A percentile compares a stretch with the other conserved stretches of the same genome.
These are phyloP conservation scores for Moelleriella libera DNA, from an alignment of 2,329 filamentous ascomycete genomes.

Conservation along the genomic window DNA sequence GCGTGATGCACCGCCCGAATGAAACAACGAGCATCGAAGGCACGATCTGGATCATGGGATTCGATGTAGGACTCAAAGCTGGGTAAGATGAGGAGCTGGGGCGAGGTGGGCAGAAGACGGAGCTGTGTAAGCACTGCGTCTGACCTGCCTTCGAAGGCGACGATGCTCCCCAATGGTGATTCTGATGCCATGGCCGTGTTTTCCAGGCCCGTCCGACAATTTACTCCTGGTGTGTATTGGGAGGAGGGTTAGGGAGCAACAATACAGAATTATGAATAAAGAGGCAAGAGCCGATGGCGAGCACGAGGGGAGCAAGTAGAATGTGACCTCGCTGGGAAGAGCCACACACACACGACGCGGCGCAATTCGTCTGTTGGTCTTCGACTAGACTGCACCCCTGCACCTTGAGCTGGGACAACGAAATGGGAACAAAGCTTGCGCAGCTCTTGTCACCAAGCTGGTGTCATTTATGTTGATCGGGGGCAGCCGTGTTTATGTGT, in stretches of 20 bases:
- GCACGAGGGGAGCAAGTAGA: neutral
- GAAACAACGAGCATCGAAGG: conserved; percentile 18
- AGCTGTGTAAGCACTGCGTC: conserved; percentile 44
- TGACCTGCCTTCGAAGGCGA: conserved; percentile 45
- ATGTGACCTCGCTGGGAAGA: neutral
- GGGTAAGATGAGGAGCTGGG: conserved; percentile 43
- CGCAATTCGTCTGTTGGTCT: neutral
- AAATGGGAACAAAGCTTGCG: neutral
- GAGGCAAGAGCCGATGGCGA: neutral
- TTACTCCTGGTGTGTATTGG: conserved; percentile 4
- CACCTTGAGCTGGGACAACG: neutral
- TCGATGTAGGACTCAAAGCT: conserved; percentile 7
- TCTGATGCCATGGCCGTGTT: conserved; percentile 8
- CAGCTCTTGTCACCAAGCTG: neutral
- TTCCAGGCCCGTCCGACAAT: conserved; percentile 6
- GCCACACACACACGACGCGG: neutral
- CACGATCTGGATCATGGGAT: neutral
- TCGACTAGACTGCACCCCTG: neutral
- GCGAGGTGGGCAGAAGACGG: conserved; percentile 42
- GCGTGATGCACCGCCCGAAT: conserved; percentile 38
- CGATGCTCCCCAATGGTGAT: conserved; percentile 29
- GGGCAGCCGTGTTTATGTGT: neutral
- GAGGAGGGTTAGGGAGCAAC: neutral
- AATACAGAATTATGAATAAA: neutral
- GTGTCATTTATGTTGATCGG: neutral